Evolutionary conservation across 2,329 filamentous ascomycete genomes (phyloP).

Genomic region (Alternaria arborescens): DNA sequence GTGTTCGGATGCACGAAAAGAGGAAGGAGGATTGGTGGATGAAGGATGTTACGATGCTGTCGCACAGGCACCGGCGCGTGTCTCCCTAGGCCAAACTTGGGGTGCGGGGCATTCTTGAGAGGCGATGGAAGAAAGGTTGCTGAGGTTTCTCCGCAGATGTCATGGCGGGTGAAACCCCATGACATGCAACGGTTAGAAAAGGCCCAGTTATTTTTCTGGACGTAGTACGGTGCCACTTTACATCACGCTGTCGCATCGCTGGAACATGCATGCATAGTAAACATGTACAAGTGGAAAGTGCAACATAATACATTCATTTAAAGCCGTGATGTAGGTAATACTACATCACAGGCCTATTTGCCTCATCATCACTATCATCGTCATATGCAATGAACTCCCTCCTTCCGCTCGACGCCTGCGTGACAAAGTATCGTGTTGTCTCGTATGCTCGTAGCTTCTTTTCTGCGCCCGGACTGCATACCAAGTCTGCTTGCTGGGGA

Average conservation of each 20-base stretch:
- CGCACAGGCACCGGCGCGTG: not conserved
- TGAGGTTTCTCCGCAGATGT: not conserved
- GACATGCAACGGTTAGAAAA: constrained; percentile 3
- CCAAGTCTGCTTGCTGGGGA: not conserved
- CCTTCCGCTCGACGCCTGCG: constrained; percentile 25
- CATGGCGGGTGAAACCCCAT: constrained; percentile 18
- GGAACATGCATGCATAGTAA: constrained; percentile 25
- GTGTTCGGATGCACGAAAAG: not conserved
- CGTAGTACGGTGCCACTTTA: not conserved
- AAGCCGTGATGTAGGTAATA: constrained; percentile 18
- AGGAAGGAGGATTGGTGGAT: not conserved
- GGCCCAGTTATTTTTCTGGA: not conserved
- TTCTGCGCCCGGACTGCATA: constrained; percentile 37
- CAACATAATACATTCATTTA: constrained; percentile 9
- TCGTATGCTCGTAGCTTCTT: constrained; percentile 38
- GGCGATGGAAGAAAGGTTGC: not conserved
- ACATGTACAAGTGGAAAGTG: constrained; percentile 2
- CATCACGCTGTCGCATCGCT: constrained; percentile 20
- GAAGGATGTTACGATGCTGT: not conserved
- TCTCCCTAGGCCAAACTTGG: constrained; percentile 17
- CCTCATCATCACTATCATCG: constrained; percentile 45
- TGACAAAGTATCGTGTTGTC: constrained; percentile 26
- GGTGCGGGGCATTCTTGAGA: not conserved
- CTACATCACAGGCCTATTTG: constrained; percentile 46
- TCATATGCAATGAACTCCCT: constrained; percentile 39